A percentile compares a stretch with the other conserved stretches of the same genome.
phyloP scores from a whole-genome alignment of 1,284 basidiomycete genomes.

The Ceratobasidium sp. region DNA sequence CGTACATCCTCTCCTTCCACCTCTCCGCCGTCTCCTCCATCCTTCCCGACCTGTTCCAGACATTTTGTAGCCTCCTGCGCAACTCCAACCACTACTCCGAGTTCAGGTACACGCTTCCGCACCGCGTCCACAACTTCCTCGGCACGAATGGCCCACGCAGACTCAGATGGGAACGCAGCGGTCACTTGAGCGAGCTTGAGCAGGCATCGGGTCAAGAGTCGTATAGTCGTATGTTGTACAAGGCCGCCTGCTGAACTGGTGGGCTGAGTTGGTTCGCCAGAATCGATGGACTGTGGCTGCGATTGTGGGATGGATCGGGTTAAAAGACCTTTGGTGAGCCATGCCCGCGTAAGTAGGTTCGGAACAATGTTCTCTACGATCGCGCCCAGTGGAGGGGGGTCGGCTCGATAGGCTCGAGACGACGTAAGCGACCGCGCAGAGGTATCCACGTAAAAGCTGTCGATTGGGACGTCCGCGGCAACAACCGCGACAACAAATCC shows the following conservation, averaged over 20 bases:
- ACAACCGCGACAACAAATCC: conserved; percentile 65
- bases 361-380: conserved; percentile 84
- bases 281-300: no score
- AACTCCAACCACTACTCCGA: conserved; percentile 83
- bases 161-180: conserved; percentile 61
- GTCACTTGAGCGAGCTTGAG: conserved; percentile 72
- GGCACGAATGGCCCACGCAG: conserved; percentile 75
- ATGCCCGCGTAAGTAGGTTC: conserved; percentile 70
- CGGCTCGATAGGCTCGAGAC: conserved; percentile 26
- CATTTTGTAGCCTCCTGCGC: conserved; percentile 59
- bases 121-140: conserved; percentile 78
- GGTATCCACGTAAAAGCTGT: conserved; percentile 20
- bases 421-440: background rate
- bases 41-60: background rate
- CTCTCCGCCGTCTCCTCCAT: conserved; percentile 5
- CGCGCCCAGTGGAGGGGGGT: conserved; percentile 73
- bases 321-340: conserved; percentile 81
- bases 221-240: conserved; percentile 84
- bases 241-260: conserved; percentile 61
- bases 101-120: conserved; percentile 82
- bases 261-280: conserved; percentile 58
- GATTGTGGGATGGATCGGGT: background rate
- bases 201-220: conserved; percentile 77
- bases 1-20: conserved; percentile 56
- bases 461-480: background rate